Base-by-base conservation (phyloP, 768 basidiomycete species). In the Suillus cothurnatus region DNA sequence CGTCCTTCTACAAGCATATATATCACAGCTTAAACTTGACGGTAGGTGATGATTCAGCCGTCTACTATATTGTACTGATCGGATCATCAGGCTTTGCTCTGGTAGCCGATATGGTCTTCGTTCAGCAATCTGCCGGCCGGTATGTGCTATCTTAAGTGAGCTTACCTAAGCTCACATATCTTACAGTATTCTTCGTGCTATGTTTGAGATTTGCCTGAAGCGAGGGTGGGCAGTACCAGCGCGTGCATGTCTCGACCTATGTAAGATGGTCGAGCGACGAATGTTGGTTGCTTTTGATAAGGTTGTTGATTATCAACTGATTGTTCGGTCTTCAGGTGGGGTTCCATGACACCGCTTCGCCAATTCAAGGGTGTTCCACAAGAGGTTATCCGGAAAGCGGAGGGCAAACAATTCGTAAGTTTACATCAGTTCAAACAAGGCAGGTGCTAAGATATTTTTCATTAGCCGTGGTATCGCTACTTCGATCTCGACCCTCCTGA, bases 201-300 rank as follows among this genome's bases (percentile, higher is more conserved):
- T 99, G 73, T 98, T 95, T 70, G 97, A 99, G 78, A 99, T 99
- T 63, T 98, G 96, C 74, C 80, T 98, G 65, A 97, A 97, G 79
- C 89, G 95, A 50, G 96, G 96, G n/a, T 99, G 97, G 97, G 94
- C 97, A 2, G 84, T 91, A 1, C 94, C 96, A 0, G 95, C 97
- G 0, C 89, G 94, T 70, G 91, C 93, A 8, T 94, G 94, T 5
- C 84, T 99, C 34, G 92, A 95, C 66, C 79, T 99, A 64, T 99
- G 95, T 82, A 98, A 99, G 80, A 97, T 97, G 95, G 92, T 94
- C 0, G 94, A 94, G 72, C 88, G 89, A 70, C 79, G 89, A 63
- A 93, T 94, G 93, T 90, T 49, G 71, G 88, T 78, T 3, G 32
- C 23, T 36, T n/a, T 0, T 59, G 8, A 2, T 45, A 23, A 23